phyloP scores from a whole-genome alignment of 169 alveolate species.

The Amoebophrya sp. region DNA sequence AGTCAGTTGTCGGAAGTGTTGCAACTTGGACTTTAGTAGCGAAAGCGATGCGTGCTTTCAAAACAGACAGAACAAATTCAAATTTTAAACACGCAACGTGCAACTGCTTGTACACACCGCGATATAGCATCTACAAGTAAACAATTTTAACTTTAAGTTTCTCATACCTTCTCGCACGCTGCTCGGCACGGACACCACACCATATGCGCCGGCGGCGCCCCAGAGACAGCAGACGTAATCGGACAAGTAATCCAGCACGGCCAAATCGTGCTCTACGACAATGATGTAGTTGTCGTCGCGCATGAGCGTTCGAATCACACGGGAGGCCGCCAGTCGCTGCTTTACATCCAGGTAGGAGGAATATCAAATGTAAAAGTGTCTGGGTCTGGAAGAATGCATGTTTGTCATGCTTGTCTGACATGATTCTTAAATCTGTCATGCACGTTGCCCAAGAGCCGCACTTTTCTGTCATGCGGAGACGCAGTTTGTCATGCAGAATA shows the following conservation, averaged over 20 bases:
- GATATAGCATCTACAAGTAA: slow-evolving; percentile 41
- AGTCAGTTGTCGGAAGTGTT: not conserved
- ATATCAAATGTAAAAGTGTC: no score
- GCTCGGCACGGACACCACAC: slow-evolving; percentile 99
- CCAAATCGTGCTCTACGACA: slow-evolving; percentile 97
- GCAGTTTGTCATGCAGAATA: no score
- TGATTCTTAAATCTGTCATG: no score
- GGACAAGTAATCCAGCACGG: slow-evolving; percentile 97
- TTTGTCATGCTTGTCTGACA: no score
- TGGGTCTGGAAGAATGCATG: no score
- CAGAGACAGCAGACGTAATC: slow-evolving; percentile 98
- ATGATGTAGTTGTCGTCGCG: slow-evolving; percentile 86
- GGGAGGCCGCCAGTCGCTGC: slow-evolving; percentile 94
- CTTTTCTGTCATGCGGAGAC: no score
- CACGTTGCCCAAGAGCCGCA: no score
- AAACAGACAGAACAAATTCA: no score
- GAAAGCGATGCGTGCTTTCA: no score
- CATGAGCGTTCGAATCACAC: slow-evolving; percentile 76
- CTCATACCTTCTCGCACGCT: slow-evolving; percentile 91
- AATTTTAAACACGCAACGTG: no score
- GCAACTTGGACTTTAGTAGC: not conserved
- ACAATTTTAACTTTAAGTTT: no score
- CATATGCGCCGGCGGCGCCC: slow-evolving; percentile 98
- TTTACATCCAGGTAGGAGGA: slow-evolving; percentile 94
- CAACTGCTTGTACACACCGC: no score